Evolutionary conservation across 1,284 basidiomycete genomes (phyloP).

Genomic region (Boletus smithii): DNA sequence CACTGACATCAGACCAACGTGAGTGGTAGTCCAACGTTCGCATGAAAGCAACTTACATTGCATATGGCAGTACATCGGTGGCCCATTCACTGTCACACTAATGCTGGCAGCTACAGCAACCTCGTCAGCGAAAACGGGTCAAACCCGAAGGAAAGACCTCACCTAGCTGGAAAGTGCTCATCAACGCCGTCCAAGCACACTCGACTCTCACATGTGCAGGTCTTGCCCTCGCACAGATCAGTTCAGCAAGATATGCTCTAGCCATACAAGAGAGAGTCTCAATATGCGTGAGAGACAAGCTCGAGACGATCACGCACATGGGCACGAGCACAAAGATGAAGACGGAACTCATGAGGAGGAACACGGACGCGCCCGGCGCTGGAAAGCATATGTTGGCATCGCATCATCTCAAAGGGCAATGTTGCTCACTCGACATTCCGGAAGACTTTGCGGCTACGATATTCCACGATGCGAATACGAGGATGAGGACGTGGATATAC

Average conservation of each 20-base stretch:
- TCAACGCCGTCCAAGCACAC: conserved; percentile 49
- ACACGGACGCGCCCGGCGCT: conserved; percentile 49
- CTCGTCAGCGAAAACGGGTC: not conserved
- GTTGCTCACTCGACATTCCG: conserved; percentile 38
- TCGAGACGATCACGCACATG: conserved; percentile 39
- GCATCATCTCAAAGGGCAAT: not conserved
- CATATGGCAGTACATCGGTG: conserved; percentile 37
- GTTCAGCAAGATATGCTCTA: conserved; percentile 37
- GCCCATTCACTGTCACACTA: conserved; percentile 41
- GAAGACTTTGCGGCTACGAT: conserved; percentile 38
- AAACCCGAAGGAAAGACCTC: conserved; percentile 10
- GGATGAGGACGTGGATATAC: conserved; percentile 48
- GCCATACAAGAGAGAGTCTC: not conserved
- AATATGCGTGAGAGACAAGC: not conserved
- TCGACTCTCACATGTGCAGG: conserved; percentile 48
- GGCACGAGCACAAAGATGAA: conserved; percentile 42
- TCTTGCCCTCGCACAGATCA: conserved; percentile 35
- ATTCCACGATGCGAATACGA: conserved; percentile 61
- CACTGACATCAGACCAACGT: conserved; percentile 25
- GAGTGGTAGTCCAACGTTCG: conserved; percentile 1
- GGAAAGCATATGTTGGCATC: not conserved
- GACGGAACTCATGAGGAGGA: conserved; percentile 52
- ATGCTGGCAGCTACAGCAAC: conserved; percentile 44
- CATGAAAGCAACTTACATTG: conserved; percentile 33
- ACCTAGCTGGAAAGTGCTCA: conserved; percentile 52